phyloP scores from a whole-genome alignment of 2,329 filamentous ascomycete species.

The Hirsutella minnesotensis region DNA sequence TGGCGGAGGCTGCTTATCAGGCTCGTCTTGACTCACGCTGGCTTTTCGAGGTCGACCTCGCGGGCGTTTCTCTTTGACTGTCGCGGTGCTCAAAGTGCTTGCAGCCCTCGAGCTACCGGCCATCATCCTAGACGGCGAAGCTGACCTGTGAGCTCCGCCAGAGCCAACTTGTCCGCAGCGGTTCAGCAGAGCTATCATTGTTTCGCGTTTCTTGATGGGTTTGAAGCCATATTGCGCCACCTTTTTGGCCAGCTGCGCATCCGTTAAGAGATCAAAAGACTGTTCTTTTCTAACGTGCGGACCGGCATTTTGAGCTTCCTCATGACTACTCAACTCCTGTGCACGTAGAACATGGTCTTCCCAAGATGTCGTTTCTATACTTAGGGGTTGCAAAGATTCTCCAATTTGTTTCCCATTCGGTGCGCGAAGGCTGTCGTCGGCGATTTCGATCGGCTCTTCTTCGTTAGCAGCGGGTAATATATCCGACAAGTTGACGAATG shows the following conservation, averaged over 20 bases:
- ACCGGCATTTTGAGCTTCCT: too few species aligned
- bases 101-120: neutral
- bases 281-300: constrained; percentile 26
- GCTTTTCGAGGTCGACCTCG: constrained; percentile 22
- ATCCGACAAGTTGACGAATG: constrained; percentile 7
- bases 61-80: constrained; percentile 12
- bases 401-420: too few species aligned
- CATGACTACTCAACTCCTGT: too few species aligned
- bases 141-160: neutral
- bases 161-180: constrained; percentile 52
- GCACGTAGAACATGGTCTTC: too few species aligned
- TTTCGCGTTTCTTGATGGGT: constrained; percentile 51
- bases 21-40: constrained; percentile 9
- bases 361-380: too few species aligned
- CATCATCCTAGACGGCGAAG: neutral
- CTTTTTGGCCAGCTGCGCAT: constrained; percentile 49
- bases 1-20: constrained; percentile 23
- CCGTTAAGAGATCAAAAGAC: constrained; percentile 49
- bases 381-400: too few species aligned
- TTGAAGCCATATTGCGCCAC: constrained; percentile 61
- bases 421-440: too few species aligned
- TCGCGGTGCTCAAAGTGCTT: neutral
- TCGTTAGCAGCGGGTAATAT: too few species aligned
- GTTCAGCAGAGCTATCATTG: constrained; percentile 58
- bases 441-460: too few species aligned